A percentile compares a stretch with the other conserved stretches of the same genome.
These are phyloP conservation scores for Hortiboletus campestris DNA, from an alignment of 768 basidiomycete genomes.

Conservation along the genomic window DNA sequence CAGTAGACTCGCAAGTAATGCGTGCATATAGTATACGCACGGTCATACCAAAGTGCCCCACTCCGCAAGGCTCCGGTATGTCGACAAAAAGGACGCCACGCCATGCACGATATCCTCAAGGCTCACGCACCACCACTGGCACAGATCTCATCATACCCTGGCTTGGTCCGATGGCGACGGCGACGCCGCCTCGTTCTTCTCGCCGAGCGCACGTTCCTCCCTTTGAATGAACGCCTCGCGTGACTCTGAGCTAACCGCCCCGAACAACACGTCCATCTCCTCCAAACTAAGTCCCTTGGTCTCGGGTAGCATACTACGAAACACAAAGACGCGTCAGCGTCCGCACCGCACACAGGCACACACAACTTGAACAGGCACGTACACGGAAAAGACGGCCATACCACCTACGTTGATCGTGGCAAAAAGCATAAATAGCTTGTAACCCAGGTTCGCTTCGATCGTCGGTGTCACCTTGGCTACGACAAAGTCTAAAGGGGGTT, in stretches of 20 bases:
- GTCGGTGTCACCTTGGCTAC: conserved; percentile 70
- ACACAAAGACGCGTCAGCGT: background rate
- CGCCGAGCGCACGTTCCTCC: conserved; percentile 36
- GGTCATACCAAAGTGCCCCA: background rate
- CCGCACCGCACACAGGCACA: background rate
- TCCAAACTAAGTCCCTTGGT: conserved; percentile 57
- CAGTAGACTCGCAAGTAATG: background rate
- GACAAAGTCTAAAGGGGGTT: conserved; percentile 52
- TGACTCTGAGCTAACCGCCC: conserved; percentile 52
- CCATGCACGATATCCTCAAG: no score
- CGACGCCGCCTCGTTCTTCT: background rate
- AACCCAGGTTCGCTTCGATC: conserved; percentile 59
- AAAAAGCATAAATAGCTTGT: conserved; percentile 78
- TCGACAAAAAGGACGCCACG: no score
- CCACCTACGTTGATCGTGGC: conserved; percentile 70
- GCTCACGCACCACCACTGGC: no score
- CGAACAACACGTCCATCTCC: conserved; percentile 59
- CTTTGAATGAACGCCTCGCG: conserved; percentile 52
- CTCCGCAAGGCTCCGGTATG: no score
- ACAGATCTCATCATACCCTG: conserved; percentile 2
- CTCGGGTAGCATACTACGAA: conserved; percentile 52
- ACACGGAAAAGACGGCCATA: conserved; percentile 69
- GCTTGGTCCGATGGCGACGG: conserved; percentile 1
- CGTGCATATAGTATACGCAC: no score
- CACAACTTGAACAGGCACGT: conserved; percentile 11